Evolutionary conservation across 805 yeast species (phyloP).

Genomic region (Cyberlindnera bimundalis): DNA sequence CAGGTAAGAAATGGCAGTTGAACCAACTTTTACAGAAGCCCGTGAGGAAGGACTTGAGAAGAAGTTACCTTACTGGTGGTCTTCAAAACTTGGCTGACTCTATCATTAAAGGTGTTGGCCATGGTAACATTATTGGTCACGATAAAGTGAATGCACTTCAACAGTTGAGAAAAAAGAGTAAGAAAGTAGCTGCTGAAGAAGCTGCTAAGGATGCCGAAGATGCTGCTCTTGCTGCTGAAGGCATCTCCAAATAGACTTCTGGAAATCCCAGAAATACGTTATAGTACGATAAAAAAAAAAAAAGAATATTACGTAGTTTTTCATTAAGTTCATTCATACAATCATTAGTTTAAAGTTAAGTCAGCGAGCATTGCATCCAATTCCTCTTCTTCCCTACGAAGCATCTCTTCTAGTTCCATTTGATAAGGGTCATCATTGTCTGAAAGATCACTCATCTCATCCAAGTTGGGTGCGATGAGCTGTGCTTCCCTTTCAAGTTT

Average conservation of each 20-base stretch:
- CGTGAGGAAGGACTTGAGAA: slow-evolving; percentile 60
- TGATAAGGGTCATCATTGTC: slow-evolving; percentile 18
- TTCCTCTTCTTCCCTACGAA: slow-evolving; percentile 15
- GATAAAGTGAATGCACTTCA: slow-evolving; percentile 64
- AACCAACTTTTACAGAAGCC: slow-evolving; percentile 48
- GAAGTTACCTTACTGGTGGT: slow-evolving; percentile 79
- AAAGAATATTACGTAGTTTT: neutral
- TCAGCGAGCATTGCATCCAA: slow-evolving; percentile 15
- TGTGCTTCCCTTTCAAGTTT: slow-evolving; percentile 14
- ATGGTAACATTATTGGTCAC: slow-evolving; percentile 66
- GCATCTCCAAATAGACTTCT: neutral
- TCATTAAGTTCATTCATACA: neutral
- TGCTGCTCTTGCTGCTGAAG: neutral
- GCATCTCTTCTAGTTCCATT: slow-evolving; percentile 16
- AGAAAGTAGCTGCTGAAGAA: slow-evolving; percentile 7
- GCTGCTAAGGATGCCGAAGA: slow-evolving; percentile 2
- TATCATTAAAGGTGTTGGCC: slow-evolving; percentile 65
- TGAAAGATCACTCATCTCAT: slow-evolving; percentile 5
- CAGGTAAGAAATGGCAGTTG: slow-evolving; percentile 47
- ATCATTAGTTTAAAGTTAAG: slow-evolving; percentile 2
- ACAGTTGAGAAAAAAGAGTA: slow-evolving; percentile 40
- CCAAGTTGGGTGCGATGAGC: slow-evolving; percentile 4
- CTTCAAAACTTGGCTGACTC: slow-evolving; percentile 73
- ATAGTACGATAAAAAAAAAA: neutral
- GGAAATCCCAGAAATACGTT: too few species aligned